Conservation (phyloP, 495 filamentous ascomycete genomes). For the Symbiotaphrina buchneri region DNA sequence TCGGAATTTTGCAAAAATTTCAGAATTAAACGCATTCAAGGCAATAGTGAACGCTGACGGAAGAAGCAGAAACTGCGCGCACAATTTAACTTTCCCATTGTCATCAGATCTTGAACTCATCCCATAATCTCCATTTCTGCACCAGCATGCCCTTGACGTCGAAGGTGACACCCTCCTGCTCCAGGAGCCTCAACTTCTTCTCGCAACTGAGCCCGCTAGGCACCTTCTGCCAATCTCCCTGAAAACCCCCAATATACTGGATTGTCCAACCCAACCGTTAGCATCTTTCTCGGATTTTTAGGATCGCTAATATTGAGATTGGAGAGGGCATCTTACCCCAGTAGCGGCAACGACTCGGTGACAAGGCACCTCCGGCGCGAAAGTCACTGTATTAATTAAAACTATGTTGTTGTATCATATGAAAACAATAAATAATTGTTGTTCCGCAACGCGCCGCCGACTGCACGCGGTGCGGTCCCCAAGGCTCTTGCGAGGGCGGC, state of each 20-base stretch:
- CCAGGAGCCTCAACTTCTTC: slow-evolving; percentile 21
- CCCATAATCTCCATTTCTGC: slow-evolving; percentile 15
- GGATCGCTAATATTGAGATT: background rate
- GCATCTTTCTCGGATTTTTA: background rate
- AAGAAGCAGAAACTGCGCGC: too few species aligned
- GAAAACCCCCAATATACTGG: slow-evolving; percentile 21
- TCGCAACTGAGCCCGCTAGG: slow-evolving; percentile 20
- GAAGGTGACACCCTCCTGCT: slow-evolving; percentile 24
- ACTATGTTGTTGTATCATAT: too few species aligned
- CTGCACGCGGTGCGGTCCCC: slow-evolving; percentile 48
- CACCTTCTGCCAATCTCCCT: slow-evolving; percentile 23
- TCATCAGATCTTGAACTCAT: too few species aligned
- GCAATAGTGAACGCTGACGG: too few species aligned
- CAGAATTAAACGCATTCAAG: too few species aligned
- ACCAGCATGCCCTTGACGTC: slow-evolving; percentile 18
- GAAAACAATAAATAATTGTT: too few species aligned
- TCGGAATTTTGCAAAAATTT: too few species aligned
- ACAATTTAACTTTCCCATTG: too few species aligned
- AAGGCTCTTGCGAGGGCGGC: slow-evolving; percentile 42
- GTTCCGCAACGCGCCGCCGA: slow-evolving; percentile 53
- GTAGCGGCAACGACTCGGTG: slow-evolving; percentile 16
- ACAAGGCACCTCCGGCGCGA: slow-evolving; percentile 18
- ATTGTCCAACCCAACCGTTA: too few species aligned
- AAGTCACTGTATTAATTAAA: too few species aligned
- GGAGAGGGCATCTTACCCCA: slow-evolving; percentile 9